Evolutionary conservation across 192 early-diverging fungal genomes (phyloP).

Genomic region (Mortierella claussenii): DNA sequence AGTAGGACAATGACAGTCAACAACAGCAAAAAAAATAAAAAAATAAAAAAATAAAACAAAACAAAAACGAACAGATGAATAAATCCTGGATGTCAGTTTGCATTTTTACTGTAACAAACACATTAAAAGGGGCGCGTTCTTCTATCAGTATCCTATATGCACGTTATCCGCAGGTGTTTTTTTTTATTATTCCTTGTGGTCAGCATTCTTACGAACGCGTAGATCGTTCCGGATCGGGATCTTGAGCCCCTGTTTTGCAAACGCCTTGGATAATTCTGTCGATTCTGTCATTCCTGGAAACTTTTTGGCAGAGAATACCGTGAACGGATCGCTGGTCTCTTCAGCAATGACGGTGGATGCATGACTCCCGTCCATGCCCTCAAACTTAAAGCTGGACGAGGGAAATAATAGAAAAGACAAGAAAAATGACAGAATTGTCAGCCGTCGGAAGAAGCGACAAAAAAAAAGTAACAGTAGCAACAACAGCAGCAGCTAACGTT

Average conservation of each 20-base stretch:
- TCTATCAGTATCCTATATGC: not conserved
- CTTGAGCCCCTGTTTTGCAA: conserved; percentile 83
- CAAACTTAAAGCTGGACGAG: conserved; percentile 14
- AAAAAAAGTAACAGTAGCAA: too few relatives aligned
- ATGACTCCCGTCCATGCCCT: conserved; percentile 41
- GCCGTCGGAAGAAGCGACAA: not conserved
- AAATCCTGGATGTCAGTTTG: not conserved
- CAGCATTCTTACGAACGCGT: conserved; percentile 37
- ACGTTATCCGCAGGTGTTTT: not conserved
- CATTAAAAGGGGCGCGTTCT: not conserved
- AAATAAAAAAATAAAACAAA: not conserved
- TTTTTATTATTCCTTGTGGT: conserved; percentile 10
- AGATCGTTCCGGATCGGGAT: conserved; percentile 83
- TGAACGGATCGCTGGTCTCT: conserved; percentile 73
- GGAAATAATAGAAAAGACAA: not conserved
- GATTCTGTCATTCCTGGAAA: conserved; percentile 92
- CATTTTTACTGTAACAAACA: not conserved
- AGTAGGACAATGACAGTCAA: too few relatives aligned
- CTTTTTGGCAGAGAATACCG: conserved; percentile 83
- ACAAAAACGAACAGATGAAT: not conserved
- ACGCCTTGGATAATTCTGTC: conserved; percentile 73
- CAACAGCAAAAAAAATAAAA: too few relatives aligned
- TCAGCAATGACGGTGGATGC: conserved; percentile 62
- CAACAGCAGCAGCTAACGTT: too few relatives aligned
- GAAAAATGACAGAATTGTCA: not conserved